Evolutionary conservation across 371 early-diverging fungal species (phyloP).

Genomic region (Apophysomyces trapeziformis): DNA sequence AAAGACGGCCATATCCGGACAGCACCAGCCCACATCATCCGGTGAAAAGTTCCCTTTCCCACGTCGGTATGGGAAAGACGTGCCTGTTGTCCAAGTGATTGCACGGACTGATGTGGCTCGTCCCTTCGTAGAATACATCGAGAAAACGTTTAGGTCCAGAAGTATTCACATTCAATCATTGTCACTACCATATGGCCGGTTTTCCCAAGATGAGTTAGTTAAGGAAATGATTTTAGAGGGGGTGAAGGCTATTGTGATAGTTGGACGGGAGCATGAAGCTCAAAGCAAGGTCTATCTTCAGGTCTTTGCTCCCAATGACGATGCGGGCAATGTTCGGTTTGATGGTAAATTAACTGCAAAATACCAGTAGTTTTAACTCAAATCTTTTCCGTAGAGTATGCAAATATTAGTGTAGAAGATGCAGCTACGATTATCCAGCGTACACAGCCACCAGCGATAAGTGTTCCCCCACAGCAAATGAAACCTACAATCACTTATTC

Average conservation of each 20-base stretch:
- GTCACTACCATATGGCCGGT: slow-evolving; percentile 18
- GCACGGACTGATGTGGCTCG: slow-evolving; percentile 21
- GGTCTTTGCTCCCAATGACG: slow-evolving; percentile 28
- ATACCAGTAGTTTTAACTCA: background rate
- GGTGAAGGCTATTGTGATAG: slow-evolving; percentile 50
- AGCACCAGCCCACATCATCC: background rate
- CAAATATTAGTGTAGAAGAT: slow-evolving; percentile 30
- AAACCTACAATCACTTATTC: background rate
- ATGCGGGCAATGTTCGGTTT: slow-evolving; percentile 27
- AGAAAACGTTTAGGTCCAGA: slow-evolving; percentile 20
- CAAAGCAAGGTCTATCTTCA: slow-evolving; percentile 34
- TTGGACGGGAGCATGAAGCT: slow-evolving; percentile 45
- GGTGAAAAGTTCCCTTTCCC: slow-evolving; percentile 4
- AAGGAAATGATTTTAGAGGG: slow-evolving; percentile 54
- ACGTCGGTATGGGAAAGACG: slow-evolving; percentile 13
- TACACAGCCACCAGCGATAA: slow-evolving; percentile 3
- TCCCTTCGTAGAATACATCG: slow-evolving; percentile 21
- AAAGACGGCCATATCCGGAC: slow-evolving; percentile 1
- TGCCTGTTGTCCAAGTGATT: slow-evolving; percentile 25
- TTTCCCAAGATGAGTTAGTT: slow-evolving; percentile 15
- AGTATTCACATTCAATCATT: slow-evolving; percentile 15
- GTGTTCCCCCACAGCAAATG: background rate
- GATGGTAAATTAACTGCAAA: slow-evolving; percentile 27
- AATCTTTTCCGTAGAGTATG: slow-evolving; percentile 25
- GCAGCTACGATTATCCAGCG: slow-evolving; percentile 28